Percentiles rank a stretch among this genome's conserved stretches.
phyloP scores from a whole-genome alignment of 176 grass and related monocot species.

The Triticum timopheevii region DNA sequence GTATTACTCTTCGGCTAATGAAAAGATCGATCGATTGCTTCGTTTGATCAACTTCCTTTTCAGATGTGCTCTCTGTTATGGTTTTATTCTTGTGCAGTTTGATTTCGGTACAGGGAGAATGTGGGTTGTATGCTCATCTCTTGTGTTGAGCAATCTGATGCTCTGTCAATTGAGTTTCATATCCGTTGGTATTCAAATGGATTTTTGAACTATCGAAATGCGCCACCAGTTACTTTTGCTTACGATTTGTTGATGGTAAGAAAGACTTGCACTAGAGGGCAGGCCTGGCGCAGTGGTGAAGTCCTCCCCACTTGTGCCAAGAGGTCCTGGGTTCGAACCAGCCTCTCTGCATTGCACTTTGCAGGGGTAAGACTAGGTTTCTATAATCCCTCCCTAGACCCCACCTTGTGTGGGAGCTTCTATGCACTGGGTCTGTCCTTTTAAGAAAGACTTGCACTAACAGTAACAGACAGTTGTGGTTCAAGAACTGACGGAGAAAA shows the following conservation, averaged over 20 bases:
- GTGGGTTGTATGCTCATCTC: not conserved
- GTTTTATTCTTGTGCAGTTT: not conserved
- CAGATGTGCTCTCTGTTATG: not conserved
- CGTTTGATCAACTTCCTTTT: not conserved
- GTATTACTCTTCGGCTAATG: not conserved
- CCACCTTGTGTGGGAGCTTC: too few species aligned
- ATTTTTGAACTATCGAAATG: not conserved
- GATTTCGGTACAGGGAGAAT: not conserved
- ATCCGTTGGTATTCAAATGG: not conserved
- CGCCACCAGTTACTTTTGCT: not conserved
- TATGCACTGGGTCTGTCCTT: too few species aligned
- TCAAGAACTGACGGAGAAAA: not conserved
- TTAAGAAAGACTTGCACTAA: not conserved
- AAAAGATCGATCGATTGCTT: not conserved
- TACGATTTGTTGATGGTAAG: not conserved
- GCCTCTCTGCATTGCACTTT: too few species aligned
- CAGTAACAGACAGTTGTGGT: not conserved
- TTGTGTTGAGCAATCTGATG: not conserved
- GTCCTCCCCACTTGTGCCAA: too few species aligned
- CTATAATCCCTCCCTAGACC: too few species aligned
- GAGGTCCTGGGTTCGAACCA: too few species aligned
- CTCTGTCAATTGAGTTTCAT: not conserved
- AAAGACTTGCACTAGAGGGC: too few species aligned
- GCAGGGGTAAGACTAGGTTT: too few species aligned
- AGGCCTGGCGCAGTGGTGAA: too few species aligned